A percentile compares a stretch with the other conserved stretches of the same genome.
These are phyloP conservation scores for Alternaria ventricosa DNA, from an alignment of 2,329 filamentous ascomycete genomes.

Conservation along the genomic window DNA sequence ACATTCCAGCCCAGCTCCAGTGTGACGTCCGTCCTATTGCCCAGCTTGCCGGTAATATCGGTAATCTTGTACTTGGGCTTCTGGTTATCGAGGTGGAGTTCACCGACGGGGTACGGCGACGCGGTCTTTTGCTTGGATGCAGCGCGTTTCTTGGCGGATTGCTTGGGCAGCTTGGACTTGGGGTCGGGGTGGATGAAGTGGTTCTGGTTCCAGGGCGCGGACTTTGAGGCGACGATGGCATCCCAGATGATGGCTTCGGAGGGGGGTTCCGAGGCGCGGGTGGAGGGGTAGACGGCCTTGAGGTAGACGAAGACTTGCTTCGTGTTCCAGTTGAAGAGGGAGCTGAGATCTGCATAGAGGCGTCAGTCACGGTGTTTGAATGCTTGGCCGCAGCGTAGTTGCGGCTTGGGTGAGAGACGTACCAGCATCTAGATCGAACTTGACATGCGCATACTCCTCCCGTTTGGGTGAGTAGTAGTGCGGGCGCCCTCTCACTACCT, in stretches of 20 bases:
- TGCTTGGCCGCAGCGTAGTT: not conserved
- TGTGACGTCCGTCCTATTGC: conserved; percentile 74
- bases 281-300: conserved; percentile 72
- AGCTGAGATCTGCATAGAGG: conserved; percentile 70
- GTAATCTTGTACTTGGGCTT: conserved; percentile 97
- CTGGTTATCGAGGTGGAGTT: conserved; percentile 80
- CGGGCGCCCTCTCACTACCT: conserved; percentile 90
- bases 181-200: conserved; percentile 64
- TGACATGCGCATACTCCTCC: conserved; percentile 94
- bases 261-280: conserved; percentile 49
- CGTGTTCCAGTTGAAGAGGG: conserved; percentile 98
- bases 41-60: conserved; percentile 80
- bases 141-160: conserved; percentile 45
- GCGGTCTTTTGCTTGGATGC: conserved; percentile 11
- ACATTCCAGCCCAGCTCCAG: conserved; percentile 93
- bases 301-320: conserved; percentile 98
- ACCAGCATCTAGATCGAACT: conserved; percentile 87
- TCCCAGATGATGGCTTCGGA: conserved; percentile 91
- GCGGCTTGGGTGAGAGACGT: conserved; percentile 17
- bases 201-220: conserved; percentile 61
- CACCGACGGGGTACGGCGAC: conserved; percentile 62
- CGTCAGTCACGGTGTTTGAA: not conserved
- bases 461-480: conserved; percentile 93
- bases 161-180: conserved; percentile 53
- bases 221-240: conserved; percentile 81